These are phyloP conservation scores for Globisporangium barbulae DNA, from an alignment of 352 stramenopile genomes.

Conservation along the genomic window DNA sequence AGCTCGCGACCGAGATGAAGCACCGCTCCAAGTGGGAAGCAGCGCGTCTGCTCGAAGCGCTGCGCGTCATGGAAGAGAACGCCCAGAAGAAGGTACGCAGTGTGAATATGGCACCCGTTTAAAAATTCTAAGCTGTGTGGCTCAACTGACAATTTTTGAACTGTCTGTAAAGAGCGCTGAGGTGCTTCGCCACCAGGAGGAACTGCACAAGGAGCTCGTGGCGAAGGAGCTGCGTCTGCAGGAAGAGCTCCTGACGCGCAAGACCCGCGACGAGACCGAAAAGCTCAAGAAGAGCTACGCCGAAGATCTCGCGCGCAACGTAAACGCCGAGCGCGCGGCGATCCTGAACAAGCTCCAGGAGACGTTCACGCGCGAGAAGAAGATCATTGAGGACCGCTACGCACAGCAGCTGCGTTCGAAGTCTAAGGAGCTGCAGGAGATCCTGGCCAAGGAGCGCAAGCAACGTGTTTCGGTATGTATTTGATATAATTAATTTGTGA, in stretches of 20 bases:
- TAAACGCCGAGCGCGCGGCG: conserved; percentile 50
- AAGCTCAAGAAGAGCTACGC: conserved; percentile 63
- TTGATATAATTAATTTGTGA: background rate
- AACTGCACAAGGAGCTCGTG: conserved; percentile 73
- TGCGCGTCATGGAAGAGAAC: conserved; percentile 78
- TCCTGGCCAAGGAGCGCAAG: conserved; percentile 55
- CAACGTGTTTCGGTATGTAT: conserved; percentile 38
- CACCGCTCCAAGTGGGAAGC: conserved; percentile 85
- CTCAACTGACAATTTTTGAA: background rate
- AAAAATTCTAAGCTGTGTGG: background rate
- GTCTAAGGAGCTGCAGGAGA: conserved; percentile 56
- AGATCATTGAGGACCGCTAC: conserved; percentile 58
- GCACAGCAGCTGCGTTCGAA: conserved; percentile 42
- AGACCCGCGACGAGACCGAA: conserved; percentile 58
- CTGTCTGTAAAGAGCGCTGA: conserved; percentile 32
- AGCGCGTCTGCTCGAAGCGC: conserved; percentile 63
- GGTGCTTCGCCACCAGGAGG: conserved; percentile 58
- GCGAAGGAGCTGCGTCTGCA: conserved; percentile 74
- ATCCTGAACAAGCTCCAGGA: conserved; percentile 58
- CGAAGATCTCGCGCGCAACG: conserved; percentile 53
- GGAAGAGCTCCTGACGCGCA: conserved; percentile 58
- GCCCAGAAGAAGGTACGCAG: conserved; percentile 58
- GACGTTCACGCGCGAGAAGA: conserved; percentile 58
- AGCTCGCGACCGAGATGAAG: conserved; percentile 86
- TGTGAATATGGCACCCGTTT: background rate